Evolutionary conservation across 768 basidiomycete species (phyloP).

Genomic region (Piloderma croceum): DNA sequence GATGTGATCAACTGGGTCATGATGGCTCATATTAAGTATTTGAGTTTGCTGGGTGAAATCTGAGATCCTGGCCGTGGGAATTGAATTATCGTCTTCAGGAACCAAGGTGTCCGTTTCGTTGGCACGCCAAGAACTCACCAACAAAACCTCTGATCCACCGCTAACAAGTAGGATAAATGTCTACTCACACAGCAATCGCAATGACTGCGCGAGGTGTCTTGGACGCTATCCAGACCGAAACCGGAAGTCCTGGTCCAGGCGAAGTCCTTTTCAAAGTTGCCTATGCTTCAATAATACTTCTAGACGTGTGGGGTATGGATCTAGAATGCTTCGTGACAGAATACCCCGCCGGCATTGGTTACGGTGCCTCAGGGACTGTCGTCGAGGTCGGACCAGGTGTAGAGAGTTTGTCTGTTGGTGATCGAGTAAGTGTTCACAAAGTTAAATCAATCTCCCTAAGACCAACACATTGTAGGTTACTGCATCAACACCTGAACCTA

Average conservation of each 20-base stretch:
- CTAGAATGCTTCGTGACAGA: constrained; percentile 23
- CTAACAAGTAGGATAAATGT: too few relatives aligned
- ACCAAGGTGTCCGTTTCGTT: too few relatives aligned
- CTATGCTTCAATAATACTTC: constrained; percentile 35
- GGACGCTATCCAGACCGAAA: constrained; percentile 32
- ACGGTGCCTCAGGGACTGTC: constrained; percentile 35
- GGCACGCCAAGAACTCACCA: too few relatives aligned
- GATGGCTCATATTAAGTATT: too few relatives aligned
- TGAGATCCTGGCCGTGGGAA: too few relatives aligned
- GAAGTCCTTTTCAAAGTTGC: constrained; percentile 38
- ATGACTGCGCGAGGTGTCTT: constrained; percentile 29
- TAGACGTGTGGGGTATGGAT: constrained; percentile 37
- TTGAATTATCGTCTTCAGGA: too few relatives aligned
- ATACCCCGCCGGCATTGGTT: constrained; percentile 34
- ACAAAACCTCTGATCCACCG: too few relatives aligned
- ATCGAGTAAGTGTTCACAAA: constrained; percentile 26
- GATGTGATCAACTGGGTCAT: too few relatives aligned
- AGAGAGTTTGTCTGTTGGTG: constrained; percentile 30
- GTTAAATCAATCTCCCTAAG: too few relatives aligned
- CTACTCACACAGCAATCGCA: constrained; percentile 39
- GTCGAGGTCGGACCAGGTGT: constrained; percentile 31
- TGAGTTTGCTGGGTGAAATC: too few relatives aligned
- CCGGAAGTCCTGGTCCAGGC: constrained; percentile 28
- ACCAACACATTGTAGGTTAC: constrained; percentile 19
- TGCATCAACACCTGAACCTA: constrained; percentile 23